Percentiles rank a stretch among this genome's conserved stretches.
Evolutionary conservation across 306 rosid genomes (phyloP).

Genomic region (Lotus japonicus): DNA sequence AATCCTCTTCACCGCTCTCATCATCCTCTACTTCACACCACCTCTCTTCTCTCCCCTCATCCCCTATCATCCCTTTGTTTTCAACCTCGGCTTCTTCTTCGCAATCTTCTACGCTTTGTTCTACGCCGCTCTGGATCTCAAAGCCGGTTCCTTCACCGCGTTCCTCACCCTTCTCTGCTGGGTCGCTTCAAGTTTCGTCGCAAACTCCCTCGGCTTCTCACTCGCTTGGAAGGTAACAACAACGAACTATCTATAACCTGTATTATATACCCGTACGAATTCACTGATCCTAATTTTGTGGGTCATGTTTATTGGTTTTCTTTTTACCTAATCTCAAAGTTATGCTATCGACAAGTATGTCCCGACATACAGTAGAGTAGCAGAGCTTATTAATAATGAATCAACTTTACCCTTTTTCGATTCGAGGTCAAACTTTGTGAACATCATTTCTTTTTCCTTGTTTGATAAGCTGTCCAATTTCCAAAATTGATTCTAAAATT

Average conservation of each 20-base stretch:
- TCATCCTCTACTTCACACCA: constrained; percentile 61
- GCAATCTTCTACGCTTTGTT: constrained; percentile 43
- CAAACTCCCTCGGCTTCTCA: constrained; percentile 41
- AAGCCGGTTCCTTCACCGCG: constrained; percentile 74
- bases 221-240: constrained; percentile 73
- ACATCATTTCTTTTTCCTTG: no score
- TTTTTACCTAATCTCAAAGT: background rate
- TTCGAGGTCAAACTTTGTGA: no score
- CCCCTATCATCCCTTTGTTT: constrained; percentile 31
- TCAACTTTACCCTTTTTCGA: no score
- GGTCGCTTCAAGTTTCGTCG: constrained; percentile 52
- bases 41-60: constrained; percentile 19
- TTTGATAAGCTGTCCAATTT: no score
- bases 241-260: no score
- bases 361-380: background rate
- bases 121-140: constrained; percentile 54
- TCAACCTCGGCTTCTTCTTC: constrained; percentile 54
- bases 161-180: constrained; percentile 53
- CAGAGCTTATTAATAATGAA: no score
- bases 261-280: background rate
- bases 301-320: background rate
- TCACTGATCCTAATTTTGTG: background rate
- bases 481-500: no score
- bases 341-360: background rate
- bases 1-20: constrained; percentile 46